Conservation (phyloP, 2,329 filamentous ascomycete species). For the Coniella lustricola region DNA sequence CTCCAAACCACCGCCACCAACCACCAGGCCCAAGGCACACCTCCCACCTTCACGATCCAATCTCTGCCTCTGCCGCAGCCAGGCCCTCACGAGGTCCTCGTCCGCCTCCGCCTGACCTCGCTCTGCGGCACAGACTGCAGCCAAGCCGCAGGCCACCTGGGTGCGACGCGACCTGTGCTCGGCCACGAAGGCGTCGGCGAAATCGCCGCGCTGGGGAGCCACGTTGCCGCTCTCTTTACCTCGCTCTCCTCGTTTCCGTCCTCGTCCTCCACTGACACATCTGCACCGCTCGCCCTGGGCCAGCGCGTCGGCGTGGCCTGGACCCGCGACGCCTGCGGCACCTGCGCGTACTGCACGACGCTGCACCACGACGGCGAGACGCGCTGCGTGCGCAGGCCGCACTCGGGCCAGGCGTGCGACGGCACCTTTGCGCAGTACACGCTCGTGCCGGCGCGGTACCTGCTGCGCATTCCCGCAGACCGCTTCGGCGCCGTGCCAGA, state of each 20-base stretch:
- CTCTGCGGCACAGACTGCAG: conserved; percentile 33
- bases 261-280: too few species aligned
- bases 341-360: conserved; percentile 24
- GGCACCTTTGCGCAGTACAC: conserved; percentile 35
- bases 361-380: conserved; percentile 27
- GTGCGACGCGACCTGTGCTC: conserved; percentile 27
- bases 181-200: conserved; percentile 40
- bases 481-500: conserved; percentile 24
- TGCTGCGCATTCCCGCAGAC: conserved; percentile 23
- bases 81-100: conserved; percentile 27
- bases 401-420: conserved; percentile 27
- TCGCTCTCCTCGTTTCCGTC: too few species aligned
- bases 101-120: conserved; percentile 28
- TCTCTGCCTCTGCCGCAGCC: conserved; percentile 21
- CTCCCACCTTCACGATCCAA: conserved; percentile 18
- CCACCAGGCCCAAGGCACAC: conserved; percentile 2
- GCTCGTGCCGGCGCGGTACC: conserved; percentile 28
- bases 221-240: conserved; percentile 18
- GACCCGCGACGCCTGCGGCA: conserved; percentile 30
- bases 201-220: conserved; percentile 30
- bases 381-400: conserved; percentile 26
- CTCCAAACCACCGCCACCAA: too few species aligned
- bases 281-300: conserved; percentile 22
- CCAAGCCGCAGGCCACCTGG: conserved; percentile 31
- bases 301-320: conserved; percentile 33